Evolutionary conservation across 345 rosid genomes (phyloP).

Genomic region (Combretum micranthum): DNA sequence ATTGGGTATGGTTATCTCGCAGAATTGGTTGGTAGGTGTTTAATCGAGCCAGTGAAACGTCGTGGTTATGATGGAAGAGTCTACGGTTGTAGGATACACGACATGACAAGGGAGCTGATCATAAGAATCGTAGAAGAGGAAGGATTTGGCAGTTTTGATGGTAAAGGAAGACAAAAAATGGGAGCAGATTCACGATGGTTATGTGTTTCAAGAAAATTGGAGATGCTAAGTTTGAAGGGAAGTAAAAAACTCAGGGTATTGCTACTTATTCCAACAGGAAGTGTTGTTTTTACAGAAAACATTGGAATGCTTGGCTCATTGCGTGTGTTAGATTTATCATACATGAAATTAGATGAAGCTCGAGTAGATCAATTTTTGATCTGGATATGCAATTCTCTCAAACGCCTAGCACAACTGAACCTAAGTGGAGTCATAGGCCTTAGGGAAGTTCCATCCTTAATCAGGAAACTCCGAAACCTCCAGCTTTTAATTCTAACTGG

Average conservation of each 20-base stretch:
- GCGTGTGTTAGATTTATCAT: background rate
- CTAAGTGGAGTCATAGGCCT: constrained; percentile 1
- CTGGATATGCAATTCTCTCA: constrained; percentile 7
- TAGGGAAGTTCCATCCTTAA: background rate
- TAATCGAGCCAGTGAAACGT: constrained; percentile 48
- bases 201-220: constrained; percentile 29
- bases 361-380: background rate
- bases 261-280: constrained; percentile 6
- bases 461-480: background rate
- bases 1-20: constrained; percentile 47
- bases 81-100: constrained; percentile 28
- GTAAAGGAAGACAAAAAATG: constrained; percentile 1
- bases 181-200: constrained; percentile 29
- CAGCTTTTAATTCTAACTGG: constrained; percentile 1
- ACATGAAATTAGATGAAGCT: background rate
- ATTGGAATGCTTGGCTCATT: background rate
- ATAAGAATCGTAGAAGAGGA: constrained; percentile 21
- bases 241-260: constrained; percentile 31
- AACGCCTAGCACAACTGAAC: constrained; percentile 9
- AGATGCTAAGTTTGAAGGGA: constrained; percentile 18
- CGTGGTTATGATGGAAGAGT: constrained; percentile 33
- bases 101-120: constrained; percentile 29
- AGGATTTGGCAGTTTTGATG: constrained; percentile 19
- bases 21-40: constrained; percentile 41
- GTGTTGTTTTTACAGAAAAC: too few relatives aligned